phyloP scores from a whole-genome alignment of 192 early-diverging fungal genomes.

The Diversispora eburnea region DNA sequence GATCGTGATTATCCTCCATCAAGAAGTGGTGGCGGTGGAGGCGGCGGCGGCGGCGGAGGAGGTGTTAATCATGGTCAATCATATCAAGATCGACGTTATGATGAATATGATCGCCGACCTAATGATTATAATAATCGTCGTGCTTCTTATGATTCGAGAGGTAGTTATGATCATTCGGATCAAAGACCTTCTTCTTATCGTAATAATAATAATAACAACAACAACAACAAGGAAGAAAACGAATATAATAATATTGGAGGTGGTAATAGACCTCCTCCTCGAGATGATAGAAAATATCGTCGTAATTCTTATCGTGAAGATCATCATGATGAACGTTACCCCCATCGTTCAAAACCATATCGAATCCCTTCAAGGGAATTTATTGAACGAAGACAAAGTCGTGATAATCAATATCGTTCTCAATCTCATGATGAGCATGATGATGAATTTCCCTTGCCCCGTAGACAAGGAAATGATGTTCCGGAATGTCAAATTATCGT shows the following conservation, averaged over 20 bases:
- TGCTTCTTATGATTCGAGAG: conserved; percentile 25
- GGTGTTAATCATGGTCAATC: conserved; percentile 21
- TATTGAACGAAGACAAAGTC: conserved; percentile 25
- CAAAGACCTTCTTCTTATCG: conserved; percentile 7
- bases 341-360: conserved; percentile 25
- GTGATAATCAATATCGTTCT: conserved; percentile 24
- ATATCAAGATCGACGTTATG: conserved; percentile 16
- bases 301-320: conserved; percentile 22
- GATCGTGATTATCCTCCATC: conserved; percentile 14
- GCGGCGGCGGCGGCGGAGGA: neutral
- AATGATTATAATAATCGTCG: conserved; percentile 25
- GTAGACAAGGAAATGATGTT: conserved; percentile 28
- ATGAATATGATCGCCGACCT: conserved; percentile 27
- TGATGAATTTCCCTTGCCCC: conserved; percentile 33
- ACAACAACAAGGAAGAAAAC: neutral
- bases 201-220: no score
- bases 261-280: neutral
- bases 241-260: neutral
- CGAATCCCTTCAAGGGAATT: conserved; percentile 25
- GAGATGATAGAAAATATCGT: conserved; percentile 19
- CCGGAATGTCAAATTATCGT: conserved; percentile 34
- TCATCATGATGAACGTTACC: conserved; percentile 23
- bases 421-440: conserved; percentile 24
- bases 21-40: no score
- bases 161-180: conserved; percentile 14